Base-by-base conservation (phyloP, 352 stramenopile species). In the Phytopythium chamaehyphon region DNA sequence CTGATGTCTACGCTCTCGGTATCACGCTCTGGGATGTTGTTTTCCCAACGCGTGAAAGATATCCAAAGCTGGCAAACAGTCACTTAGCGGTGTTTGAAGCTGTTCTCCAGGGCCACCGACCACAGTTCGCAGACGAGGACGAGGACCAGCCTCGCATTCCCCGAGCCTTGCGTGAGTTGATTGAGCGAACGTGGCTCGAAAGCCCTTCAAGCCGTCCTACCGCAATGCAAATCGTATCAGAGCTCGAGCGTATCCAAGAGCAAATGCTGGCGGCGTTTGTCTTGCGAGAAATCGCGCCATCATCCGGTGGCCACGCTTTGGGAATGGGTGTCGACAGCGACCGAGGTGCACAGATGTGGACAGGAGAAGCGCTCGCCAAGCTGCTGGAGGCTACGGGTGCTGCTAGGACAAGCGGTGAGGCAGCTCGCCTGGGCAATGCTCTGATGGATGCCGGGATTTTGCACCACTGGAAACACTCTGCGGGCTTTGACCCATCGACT, bases 1-100 rank as follows among this genome's bases (percentile, higher is more conserved):
- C 80, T 0, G 83, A 91, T 47, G 68, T 93, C 16, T 90, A 87
- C 38, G 76, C 62, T 12, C 64, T 93, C 2, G 74, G 73, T 14
- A 88, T 93, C 48, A 93, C 82, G 18, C 58, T 93, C 31, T 93
- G 82, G 79, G 82, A 93, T 50, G 85, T 93, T 21, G 22, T 80
- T 12, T 66, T 88, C 37, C 82, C 82, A 18, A 57, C 69, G 7
- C 61, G 68, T 1, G 69, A 83, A 44, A 90, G 90, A 61, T 93
- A 86, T 40, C 68, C 78, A 10, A 52, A 68, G 24, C 42, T 48
- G 6, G 15, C 22, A n/a, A 26, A 26, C 42, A 36, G 62, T 43
- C 74, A 86, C 47, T 66, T 89, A 31, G 73, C 79, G 47, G 65
- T 92, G 24, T 92, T 88, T 56, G 72, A 89, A 47, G 69, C 55